phyloP scores from a whole-genome alignment of 169 alveolate species.

The Eimeria praecox region DNA sequence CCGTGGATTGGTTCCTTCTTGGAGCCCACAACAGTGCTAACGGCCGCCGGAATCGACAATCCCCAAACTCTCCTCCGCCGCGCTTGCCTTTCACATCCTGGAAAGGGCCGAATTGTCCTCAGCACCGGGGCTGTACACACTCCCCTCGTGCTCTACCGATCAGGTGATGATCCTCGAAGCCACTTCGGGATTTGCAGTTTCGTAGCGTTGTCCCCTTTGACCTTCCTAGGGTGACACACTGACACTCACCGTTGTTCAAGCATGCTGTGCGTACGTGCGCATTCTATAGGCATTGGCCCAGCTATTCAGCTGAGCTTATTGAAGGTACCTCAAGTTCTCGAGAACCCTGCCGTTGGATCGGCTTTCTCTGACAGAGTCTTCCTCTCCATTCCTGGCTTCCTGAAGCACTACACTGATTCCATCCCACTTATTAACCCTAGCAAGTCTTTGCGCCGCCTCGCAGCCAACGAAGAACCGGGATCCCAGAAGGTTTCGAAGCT shows the following conservation, averaged over 20 bases:
- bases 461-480: background rate
- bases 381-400: constrained; percentile 84
- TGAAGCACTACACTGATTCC: constrained; percentile 78
- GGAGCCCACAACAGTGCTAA: constrained; percentile 69
- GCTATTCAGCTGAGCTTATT: constrained; percentile 47
- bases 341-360: constrained; percentile 54
- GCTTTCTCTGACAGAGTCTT: constrained; percentile 85
- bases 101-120: constrained; percentile 73
- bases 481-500: background rate
- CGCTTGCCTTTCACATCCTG: constrained; percentile 57
- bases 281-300: constrained; percentile 28
- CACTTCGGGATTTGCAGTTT: background rate
- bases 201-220: background rate
- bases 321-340: constrained; percentile 43
- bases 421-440: constrained; percentile 51
- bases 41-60: constrained; percentile 36
- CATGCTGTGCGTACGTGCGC: background rate
- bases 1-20: constrained; percentile 80
- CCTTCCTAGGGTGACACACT: background rate
- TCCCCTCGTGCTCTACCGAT: constrained; percentile 84
- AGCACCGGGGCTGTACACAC: constrained; percentile 86
- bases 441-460: constrained; percentile 41
- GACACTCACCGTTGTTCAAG: background rate
- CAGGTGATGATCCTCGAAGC: constrained; percentile 77
- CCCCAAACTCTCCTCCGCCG: constrained; percentile 54